Percentiles rank a stretch among this genome's conserved stretches.
phyloP scores from a whole-genome alignment of 306 rosid genomes.

The Canavalia ensiformis region DNA sequence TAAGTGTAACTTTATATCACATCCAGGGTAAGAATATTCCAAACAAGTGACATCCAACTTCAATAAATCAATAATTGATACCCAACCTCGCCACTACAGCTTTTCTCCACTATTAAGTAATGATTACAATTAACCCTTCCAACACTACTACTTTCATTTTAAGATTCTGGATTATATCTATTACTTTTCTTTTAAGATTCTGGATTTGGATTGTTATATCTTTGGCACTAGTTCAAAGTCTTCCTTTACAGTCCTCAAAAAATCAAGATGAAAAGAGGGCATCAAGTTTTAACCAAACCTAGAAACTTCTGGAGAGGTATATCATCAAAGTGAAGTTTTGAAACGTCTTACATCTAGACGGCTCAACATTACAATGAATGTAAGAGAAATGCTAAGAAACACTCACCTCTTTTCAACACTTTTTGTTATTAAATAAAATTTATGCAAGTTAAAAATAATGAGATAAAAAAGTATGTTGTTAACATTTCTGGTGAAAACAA shows the following conservation, averaged over 20 bases:
- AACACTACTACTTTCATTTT: constrained; percentile 40
- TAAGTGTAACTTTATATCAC: constrained; percentile 50
- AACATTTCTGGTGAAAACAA: neutral
- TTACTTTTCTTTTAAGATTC: constrained; percentile 32
- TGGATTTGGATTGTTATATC: constrained; percentile 44
- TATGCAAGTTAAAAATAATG: too few relatives aligned
- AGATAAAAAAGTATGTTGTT: too few relatives aligned
- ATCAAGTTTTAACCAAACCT: constrained; percentile 13
- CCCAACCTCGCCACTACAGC: constrained; percentile 51
- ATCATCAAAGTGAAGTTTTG: too few relatives aligned
- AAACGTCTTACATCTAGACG: neutral
- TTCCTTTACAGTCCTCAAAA: constrained; percentile 16
- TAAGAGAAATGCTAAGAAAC: too few relatives aligned
- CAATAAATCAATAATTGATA: constrained; percentile 46
- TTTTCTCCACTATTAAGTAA: constrained; percentile 64
- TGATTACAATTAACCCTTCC: constrained; percentile 55
- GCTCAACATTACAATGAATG: constrained; percentile 1
- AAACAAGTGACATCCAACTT: constrained; percentile 47
- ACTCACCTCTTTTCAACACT: too few relatives aligned
- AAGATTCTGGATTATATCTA: constrained; percentile 42
- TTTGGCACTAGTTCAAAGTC: constrained; percentile 41
- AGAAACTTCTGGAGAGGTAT: neutral
- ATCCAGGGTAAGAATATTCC: constrained; percentile 47
- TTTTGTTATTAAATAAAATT: too few relatives aligned
- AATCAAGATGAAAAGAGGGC: neutral